These are phyloP conservation scores for Musa itinerans DNA, from an alignment of 176 grass and related monocot species.

Conservation along the genomic window DNA sequence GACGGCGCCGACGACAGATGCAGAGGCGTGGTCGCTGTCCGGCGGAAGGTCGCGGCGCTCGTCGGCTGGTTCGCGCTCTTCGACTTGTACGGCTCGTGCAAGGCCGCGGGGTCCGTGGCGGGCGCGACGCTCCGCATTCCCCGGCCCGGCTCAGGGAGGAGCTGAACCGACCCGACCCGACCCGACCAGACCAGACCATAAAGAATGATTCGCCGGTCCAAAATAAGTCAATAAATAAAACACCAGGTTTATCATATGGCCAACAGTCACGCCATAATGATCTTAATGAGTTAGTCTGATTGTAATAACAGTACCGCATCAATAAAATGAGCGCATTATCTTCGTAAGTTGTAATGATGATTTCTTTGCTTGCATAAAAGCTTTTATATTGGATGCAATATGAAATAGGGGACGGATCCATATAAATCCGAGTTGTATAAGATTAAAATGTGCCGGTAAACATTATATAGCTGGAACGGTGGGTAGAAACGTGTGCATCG, in stretches of 20 bases:
- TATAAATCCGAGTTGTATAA: not conserved
- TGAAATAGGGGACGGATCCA: no score
- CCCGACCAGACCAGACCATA: no score
- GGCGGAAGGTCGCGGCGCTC: constrained; percentile 15
- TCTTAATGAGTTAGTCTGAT: no score
- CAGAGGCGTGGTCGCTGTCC: not conserved
- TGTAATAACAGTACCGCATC: no score
- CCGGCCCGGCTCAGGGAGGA: constrained; percentile 29
- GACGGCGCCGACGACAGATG: constrained; percentile 40
- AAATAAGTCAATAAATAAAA: constrained; percentile 40
- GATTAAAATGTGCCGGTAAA: not conserved
- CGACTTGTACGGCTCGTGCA: constrained; percentile 59
- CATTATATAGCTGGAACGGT: not conserved
- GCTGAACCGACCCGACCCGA: constrained; percentile 16
- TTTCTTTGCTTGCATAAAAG: no score
- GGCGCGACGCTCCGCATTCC: constrained; percentile 48
- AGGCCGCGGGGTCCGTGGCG: constrained; percentile 39
- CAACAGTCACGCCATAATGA: not conserved
- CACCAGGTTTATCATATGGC: no score
- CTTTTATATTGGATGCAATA: no score
- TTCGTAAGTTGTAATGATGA: no score
- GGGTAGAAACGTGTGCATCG: not conserved
- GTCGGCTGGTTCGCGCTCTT: constrained; percentile 27
- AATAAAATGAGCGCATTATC: no score
- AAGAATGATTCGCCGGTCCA: not conserved